Evolutionary conservation across 2,329 filamentous ascomycete species (phyloP).

Genomic region (Stemphylium lycopersici): DNA sequence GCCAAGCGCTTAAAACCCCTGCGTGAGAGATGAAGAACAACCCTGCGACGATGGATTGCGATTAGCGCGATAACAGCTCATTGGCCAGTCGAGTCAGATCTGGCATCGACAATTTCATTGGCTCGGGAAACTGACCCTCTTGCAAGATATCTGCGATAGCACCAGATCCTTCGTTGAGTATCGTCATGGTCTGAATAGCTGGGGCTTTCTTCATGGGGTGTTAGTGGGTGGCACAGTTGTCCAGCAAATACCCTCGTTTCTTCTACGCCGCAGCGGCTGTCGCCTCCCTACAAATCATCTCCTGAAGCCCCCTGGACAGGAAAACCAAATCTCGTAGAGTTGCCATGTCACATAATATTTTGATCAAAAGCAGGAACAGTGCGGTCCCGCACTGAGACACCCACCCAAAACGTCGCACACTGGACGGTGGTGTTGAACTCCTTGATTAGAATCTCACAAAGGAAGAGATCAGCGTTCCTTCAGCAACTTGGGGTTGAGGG

Average conservation of each 20-base stretch:
- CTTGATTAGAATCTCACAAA: background rate
- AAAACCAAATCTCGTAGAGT: background rate
- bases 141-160: background rate
- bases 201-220: background rate
- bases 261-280: background rate
- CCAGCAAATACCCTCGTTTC: background rate
- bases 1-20: background rate
- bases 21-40: constrained; percentile 3
- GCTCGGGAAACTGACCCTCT: background rate
- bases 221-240: background rate
- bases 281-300: background rate
- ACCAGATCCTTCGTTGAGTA: background rate
- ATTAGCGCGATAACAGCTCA: background rate
- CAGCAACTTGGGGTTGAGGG: background rate
- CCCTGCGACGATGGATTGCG: constrained; percentile 2
- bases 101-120: background rate
- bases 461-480: background rate
- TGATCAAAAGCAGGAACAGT: background rate
- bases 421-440: background rate
- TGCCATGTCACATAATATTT: background rate
- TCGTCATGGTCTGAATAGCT: background rate
- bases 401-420: background rate
- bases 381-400: too few relatives aligned
- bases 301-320: background rate
- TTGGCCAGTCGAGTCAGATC: background rate